phyloP scores from a whole-genome alignment of 2,329 filamentous ascomycete species.

The Hypoxylon sp. region DNA sequence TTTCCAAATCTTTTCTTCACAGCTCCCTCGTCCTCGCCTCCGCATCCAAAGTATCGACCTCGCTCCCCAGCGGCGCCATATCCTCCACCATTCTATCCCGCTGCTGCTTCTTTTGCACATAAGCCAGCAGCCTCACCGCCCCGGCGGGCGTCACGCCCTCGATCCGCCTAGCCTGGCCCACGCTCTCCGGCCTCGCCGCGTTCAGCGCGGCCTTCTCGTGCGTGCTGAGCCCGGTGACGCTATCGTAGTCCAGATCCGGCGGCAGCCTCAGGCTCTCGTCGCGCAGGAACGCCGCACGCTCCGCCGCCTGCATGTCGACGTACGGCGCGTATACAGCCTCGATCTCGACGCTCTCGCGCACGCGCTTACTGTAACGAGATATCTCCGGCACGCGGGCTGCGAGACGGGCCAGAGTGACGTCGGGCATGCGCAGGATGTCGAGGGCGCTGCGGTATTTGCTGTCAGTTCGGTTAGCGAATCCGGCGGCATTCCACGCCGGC shows the following conservation, averaged over 20 bases:
- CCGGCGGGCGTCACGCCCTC: constrained; percentile 80
- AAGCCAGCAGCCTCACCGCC: constrained; percentile 70
- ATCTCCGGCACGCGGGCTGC: constrained; percentile 69
- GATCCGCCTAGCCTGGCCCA: constrained; percentile 88
- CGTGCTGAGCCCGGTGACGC: constrained; percentile 78
- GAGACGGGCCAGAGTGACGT: constrained; percentile 70
- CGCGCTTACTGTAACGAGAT: constrained; percentile 64
- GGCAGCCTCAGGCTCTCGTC: constrained; percentile 84
- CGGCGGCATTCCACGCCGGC: constrained; percentile 74
- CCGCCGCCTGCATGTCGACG: constrained; percentile 76
- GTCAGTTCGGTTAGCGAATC: constrained; percentile 77
- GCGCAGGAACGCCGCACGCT: constrained; percentile 75
- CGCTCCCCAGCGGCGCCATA: constrained; percentile 50
- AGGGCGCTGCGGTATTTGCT: constrained; percentile 77
- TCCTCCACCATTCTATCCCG: constrained; percentile 37
- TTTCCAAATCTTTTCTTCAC: constrained; percentile 23
- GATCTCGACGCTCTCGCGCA: constrained; percentile 79
- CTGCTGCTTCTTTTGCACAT: constrained; percentile 60
- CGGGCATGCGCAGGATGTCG: constrained; percentile 80
- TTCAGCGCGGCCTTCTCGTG: constrained; percentile 82
- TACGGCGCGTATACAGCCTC: constrained; percentile 91
- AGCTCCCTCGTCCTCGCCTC: constrained; percentile 56
- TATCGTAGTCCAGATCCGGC: constrained; percentile 79
- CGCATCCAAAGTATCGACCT: constrained; percentile 57
- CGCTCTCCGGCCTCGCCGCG: constrained; percentile 79